Evolutionary conservation across 2,329 filamentous ascomycete genomes (phyloP), one percentile per base, ranked within the genome.

Genomic region (Cercospora brassicicola): DNA sequence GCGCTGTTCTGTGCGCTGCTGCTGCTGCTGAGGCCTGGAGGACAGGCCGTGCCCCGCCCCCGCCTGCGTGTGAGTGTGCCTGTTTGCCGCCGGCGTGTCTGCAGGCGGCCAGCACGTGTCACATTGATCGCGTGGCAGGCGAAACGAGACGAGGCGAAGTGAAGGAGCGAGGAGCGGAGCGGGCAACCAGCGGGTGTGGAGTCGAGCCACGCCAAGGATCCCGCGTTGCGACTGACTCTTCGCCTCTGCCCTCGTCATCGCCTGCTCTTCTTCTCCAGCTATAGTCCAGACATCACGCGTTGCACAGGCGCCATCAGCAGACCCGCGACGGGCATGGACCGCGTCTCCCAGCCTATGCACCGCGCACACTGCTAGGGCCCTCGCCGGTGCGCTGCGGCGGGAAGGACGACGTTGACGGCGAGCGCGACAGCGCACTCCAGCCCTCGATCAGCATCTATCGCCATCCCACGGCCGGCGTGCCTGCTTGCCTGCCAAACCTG

Each of bases 341-440:
- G 59, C 62, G 26, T 18, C 23, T 65, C 28, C 36, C 63, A 55
- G 7, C 39, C 20, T 26, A 60, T 66, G 68, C 66, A 66, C 55
- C 68, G 66, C 66, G 64, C 66, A 62, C 26, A 33, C 45, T 59
- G 56, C 63, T 66, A 48, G 42, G 33, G 30, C n/a, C 13, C 26
- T 56, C 28, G 26, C 20, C 53, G 26, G 26, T 31, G 53, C 51
- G 23, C 18, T 28, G 51, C 28, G 23, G 53, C 23, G 23, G 13
- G 23, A 30, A 30, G 53, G 53, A 56, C 23, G 53, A 56, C 26
- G 51, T 33, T 33, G 10, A 33, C 31, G 31, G 31, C 31, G 31
- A 33, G 10, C 13, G 23, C 23, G 28, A 56, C 53, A 11, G 45
- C 53, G 23, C 23, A 56, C 23, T 31, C 53, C n/a, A 15, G 23